phyloP scores from a whole-genome alignment of 2,329 filamentous ascomycete species.

The Bipolaris victoriae region DNA sequence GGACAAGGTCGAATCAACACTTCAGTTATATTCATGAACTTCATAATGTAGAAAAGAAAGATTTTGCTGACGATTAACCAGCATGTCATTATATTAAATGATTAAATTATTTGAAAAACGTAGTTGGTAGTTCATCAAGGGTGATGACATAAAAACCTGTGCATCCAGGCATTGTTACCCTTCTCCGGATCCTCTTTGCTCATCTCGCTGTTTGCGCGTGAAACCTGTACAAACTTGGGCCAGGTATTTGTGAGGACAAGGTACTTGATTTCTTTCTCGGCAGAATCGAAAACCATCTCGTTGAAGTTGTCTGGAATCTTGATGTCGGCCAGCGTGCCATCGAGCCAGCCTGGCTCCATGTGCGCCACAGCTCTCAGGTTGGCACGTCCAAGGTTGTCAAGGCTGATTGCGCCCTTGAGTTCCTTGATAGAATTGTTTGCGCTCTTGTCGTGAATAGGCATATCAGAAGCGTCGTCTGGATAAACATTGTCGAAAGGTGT shows the following conservation, averaged over 20 bases:
- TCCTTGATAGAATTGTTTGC: slow-evolving; percentile 25
- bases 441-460: slow-evolving; percentile 22
- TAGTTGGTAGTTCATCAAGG: neutral
- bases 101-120: neutral
- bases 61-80: neutral
- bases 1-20: too few species aligned
- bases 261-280: slow-evolving; percentile 46
- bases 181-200: slow-evolving; percentile 25
- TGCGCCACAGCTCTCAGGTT: slow-evolving; percentile 37
- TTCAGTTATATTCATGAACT: too few species aligned
- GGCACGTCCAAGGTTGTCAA: slow-evolving; percentile 37
- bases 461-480: slow-evolving; percentile 17
- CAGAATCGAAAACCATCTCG: slow-evolving; percentile 38
- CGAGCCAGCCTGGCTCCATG: slow-evolving; percentile 25
- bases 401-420: slow-evolving; percentile 24
- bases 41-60: neutral
- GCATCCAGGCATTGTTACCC: slow-evolving; percentile 15
- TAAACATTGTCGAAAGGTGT: slow-evolving; percentile 39
- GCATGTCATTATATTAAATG: slow-evolving; percentile 7
- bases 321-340: slow-evolving; percentile 26
- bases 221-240: slow-evolving; percentile 45
- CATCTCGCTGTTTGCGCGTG: slow-evolving; percentile 27
- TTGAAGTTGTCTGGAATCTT: slow-evolving; percentile 35
- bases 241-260: slow-evolving; percentile 46
- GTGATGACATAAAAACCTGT: slow-evolving; percentile 14